Evolutionary conservation across 768 basidiomycete genomes (phyloP), one percentile per base, ranked within the genome.

Genomic region (Collybia sordida): DNA sequence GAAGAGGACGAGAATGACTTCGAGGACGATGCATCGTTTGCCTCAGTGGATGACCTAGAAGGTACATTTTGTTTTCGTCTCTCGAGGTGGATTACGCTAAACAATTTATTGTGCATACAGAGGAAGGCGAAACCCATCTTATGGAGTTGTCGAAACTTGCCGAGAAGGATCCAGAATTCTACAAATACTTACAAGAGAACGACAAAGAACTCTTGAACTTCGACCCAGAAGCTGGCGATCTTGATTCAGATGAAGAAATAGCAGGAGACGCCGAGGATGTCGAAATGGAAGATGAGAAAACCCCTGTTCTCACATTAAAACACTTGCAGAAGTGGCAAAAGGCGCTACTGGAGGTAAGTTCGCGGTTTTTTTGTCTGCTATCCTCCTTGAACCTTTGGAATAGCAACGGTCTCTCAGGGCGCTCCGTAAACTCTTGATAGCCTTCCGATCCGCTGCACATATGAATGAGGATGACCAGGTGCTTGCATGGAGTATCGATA

Each of bases 81-180:
- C 25, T 25, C 7, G 5, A 9, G n/a, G 23, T 28, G 7, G 21
- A 38, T 4, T 17, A 25, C 7, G 24, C 40, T 49, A 35, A 56
- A 34, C 25, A 35, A 9, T 6, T 28, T 7, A 43, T 21, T 47
- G 12, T 51, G 40, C 19, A 19, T 37, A 23, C 64, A 86, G 89
- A 87, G 46, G 88, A 90, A 49, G 91, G 87, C 19, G 73, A 75
- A 45, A 68, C 75, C 4, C 96, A 98, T 73, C 71, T 93, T 52
- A 67, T 84, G 39, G 90, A 96, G 48, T 79, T 99, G 12, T 85
- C 90, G 34, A 86, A 90, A 62, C 80, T 99, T 28, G 91, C 91
- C 1, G 89, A 96, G 68, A 93, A 93, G 65, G 96, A 99, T 66
- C 96, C 96, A n/a, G 96, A 97, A 63, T 99, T 98, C 72, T 99